These are phyloP conservation scores for Zanthoxylum bungeanum DNA, from an alignment of 345 rosid genomes.

Conservation along the genomic window DNA sequence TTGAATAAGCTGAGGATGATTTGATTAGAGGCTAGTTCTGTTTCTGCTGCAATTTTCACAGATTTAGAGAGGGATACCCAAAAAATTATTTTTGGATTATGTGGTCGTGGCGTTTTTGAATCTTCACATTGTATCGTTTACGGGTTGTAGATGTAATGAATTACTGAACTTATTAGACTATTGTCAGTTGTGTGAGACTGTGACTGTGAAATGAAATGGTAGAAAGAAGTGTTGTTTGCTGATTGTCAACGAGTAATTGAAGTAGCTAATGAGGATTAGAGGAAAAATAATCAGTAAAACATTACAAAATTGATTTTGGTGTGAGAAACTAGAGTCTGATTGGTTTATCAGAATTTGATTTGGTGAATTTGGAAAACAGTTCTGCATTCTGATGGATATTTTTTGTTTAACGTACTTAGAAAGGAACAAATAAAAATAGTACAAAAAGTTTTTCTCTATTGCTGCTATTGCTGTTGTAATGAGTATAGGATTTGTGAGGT, in stretches of 20 bases:
- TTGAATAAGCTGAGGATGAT: not conserved
- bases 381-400: not conserved
- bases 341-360: not conserved
- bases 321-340: not conserved
- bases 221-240: not conserved
- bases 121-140: not conserved
- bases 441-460: not conserved
- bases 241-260: not conserved
- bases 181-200: not conserved
- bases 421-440: not conserved
- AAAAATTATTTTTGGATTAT: not conserved
- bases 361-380: not conserved
- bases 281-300: not conserved
- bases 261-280: slow-evolving; percentile 1
- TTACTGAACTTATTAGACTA: not conserved
- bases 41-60: not conserved
- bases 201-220: not conserved
- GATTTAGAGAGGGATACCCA: not conserved
- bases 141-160: not conserved
- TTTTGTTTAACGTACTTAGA: not conserved
- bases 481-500: not conserved
- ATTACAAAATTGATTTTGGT: not conserved
- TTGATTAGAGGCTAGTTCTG: not conserved
- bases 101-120: not conserved
- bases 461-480: not conserved